Conservation (phyloP, 768 basidiomycete genomes). For the Lentinula guzmanii region DNA sequence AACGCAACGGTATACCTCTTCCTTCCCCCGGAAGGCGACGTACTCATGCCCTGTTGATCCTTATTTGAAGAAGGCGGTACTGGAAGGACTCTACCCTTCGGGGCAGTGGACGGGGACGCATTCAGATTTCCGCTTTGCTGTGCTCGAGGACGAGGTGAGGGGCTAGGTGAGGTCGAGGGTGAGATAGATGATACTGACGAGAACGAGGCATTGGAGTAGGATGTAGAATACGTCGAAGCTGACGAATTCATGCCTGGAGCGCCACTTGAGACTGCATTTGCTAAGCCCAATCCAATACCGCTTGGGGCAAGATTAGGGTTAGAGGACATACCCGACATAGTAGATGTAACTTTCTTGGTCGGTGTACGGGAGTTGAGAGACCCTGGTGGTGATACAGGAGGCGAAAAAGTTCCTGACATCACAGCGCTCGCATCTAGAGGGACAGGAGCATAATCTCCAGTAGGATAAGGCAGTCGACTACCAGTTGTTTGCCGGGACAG, state of each 20-base stretch:
- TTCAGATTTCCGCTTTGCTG: neutral
- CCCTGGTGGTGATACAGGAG: neutral
- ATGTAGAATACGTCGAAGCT: slow-evolving; percentile 5
- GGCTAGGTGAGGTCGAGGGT: neutral
- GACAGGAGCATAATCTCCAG: slow-evolving; percentile 70
- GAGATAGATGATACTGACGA: slow-evolving; percentile 16
- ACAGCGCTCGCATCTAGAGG: slow-evolving; percentile 12
- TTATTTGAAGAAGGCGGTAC: slow-evolving; percentile 38
- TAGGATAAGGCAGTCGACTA: slow-evolving; percentile 74
- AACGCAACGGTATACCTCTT: slow-evolving; percentile 87
- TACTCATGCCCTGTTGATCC: slow-evolving; percentile 43
- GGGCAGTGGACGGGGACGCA: slow-evolving; percentile 13
- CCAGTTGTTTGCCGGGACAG: slow-evolving; percentile 3
- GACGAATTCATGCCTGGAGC: neutral
- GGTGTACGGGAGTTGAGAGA: slow-evolving; percentile 11
- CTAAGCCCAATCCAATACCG: slow-evolving; percentile 4
- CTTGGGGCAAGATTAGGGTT: slow-evolving; percentile 8
- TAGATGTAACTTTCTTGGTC: slow-evolving; percentile 25
- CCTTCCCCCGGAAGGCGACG: slow-evolving; percentile 61
- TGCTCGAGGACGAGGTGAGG: neutral
- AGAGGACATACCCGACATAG: slow-evolving; percentile 41
- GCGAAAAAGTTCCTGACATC: neutral
- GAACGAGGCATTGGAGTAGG: slow-evolving; percentile 12
- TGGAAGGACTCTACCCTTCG: slow-evolving; percentile 15
- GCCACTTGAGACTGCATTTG: neutral